A percentile compares a stretch with the other conserved stretches of the same genome.
Conservation (phyloP, 306 rosid genomes). For the Hippophae tibetana region DNA sequence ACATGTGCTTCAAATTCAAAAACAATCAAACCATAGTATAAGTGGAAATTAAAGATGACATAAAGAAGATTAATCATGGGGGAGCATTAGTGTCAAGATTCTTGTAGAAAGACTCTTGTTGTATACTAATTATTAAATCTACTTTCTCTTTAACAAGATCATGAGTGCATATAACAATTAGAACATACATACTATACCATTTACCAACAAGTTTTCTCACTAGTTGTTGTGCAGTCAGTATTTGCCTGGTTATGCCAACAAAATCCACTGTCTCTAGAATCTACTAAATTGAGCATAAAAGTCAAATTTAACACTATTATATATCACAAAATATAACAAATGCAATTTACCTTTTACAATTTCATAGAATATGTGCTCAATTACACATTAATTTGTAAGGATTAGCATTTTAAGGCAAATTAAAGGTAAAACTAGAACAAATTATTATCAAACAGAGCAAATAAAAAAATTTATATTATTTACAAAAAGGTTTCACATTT, state of each 20-base stretch:
- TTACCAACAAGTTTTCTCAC: conserved; percentile 28
- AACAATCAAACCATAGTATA: conserved; percentile 24
- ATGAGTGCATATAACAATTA: conserved; percentile 43
- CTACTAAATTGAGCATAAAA: conserved; percentile 44
- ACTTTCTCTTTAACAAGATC: conserved; percentile 50
- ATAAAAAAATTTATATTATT: too few relatives aligned
- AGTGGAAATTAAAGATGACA: conserved; percentile 23
- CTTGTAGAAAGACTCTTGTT: conserved; percentile 77
- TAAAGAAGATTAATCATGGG: conserved; percentile 52
- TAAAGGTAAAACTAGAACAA: too few relatives aligned
- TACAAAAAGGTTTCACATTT: too few relatives aligned
- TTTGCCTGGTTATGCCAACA: conserved; percentile 75
- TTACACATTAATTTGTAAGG: too few relatives aligned
- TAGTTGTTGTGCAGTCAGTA: conserved; percentile 85
- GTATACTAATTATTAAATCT: conserved; percentile 69
- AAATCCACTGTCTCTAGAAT: conserved; percentile 28
- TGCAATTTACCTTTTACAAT: too few relatives aligned
- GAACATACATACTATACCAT: conserved; percentile 38
- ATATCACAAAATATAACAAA: conserved; percentile 14
- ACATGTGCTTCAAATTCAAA: conserved; percentile 34
- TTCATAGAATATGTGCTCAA: too few relatives aligned
- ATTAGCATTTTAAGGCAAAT: too few relatives aligned
- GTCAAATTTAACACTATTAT: conserved; percentile 20
- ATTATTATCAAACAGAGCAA: too few relatives aligned
- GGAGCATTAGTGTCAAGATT: conserved; percentile 65